Conservation (phyloP, 768 basidiomycete species). For the Tephrocybe rancida region DNA sequence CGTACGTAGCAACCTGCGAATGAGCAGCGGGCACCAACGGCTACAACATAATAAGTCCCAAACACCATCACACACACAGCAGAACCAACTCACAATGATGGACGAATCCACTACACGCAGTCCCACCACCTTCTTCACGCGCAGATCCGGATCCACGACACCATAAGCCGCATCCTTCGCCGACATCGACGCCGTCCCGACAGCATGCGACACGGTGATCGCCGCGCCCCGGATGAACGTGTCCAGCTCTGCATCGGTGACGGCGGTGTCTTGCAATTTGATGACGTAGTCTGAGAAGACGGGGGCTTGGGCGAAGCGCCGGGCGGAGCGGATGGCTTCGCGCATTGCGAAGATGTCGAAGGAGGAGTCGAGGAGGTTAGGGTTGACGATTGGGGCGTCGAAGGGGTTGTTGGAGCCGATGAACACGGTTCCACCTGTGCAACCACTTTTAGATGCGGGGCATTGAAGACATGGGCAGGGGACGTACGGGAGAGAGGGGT, state of each 20-base stretch:
- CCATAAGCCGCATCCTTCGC: slow-evolving; percentile 26
- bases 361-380: slow-evolving; percentile 39
- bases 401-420: slow-evolving; percentile 45
- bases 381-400: slow-evolving; percentile 47
- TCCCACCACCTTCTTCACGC: slow-evolving; percentile 36
- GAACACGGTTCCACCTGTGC: slow-evolving; percentile 28
- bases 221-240: slow-evolving; percentile 24
- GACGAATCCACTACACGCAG: slow-evolving; percentile 43
- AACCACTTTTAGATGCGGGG: not conserved
- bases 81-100: slow-evolving; percentile 27
- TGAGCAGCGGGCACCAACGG: slow-evolving; percentile 28
- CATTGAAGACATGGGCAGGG: not conserved
- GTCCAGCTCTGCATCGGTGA: slow-evolving; percentile 30
- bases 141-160: slow-evolving; percentile 39
- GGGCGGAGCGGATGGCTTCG: slow-evolving; percentile 25
- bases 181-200: slow-evolving; percentile 36
- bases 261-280: slow-evolving; percentile 23
- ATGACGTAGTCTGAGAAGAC: slow-evolving; percentile 29
- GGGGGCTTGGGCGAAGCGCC: slow-evolving; percentile 24
- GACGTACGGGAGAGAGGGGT: slow-evolving; percentile 30
- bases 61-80: not conserved
- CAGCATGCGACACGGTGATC: slow-evolving; percentile 33
- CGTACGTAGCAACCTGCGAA: slow-evolving; percentile 26
- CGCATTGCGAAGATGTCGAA: slow-evolving; percentile 30
- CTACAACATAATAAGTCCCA: slow-evolving; percentile 8